phyloP scores from a whole-genome alignment of 2,329 filamentous ascomycete species.

The Elsinoe australis region DNA sequence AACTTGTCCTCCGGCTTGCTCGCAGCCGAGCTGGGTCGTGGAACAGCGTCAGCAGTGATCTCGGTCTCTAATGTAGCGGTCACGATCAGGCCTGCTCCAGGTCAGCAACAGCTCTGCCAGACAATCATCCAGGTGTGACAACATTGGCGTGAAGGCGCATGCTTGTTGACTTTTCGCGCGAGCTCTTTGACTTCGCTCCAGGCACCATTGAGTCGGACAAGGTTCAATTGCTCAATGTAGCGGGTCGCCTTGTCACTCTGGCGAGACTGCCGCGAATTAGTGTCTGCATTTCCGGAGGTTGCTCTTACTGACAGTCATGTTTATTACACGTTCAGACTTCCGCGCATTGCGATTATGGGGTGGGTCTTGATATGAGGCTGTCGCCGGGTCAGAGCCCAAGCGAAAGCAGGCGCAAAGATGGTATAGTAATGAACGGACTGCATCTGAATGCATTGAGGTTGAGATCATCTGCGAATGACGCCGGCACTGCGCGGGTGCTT shows the following conservation, averaged over 20 bases:
- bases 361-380: not conserved
- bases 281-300: not conserved
- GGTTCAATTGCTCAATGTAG: constrained; percentile 76
- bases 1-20: not conserved
- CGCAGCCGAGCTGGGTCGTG: not conserved
- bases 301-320: constrained; percentile 2
- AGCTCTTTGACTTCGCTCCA: constrained; percentile 85
- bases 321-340: not conserved
- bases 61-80: constrained; percentile 42
- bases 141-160: constrained; percentile 81
- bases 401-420: not conserved
- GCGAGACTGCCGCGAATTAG: constrained; percentile 32
- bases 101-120: no score
- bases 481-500: not conserved
- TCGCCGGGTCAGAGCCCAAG: not conserved
- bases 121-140: no score
- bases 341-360: constrained; percentile 1
- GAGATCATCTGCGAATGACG: constrained; percentile 5
- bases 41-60: constrained; percentile 29
- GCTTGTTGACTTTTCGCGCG: constrained; percentile 87
- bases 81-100: constrained; percentile 37
- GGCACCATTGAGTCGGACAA: constrained; percentile 76
- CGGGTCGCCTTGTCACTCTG: constrained; percentile 67
- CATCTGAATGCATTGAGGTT: constrained; percentile 3
- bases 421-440: not conserved